Evolutionary conservation across 805 yeast genomes (phyloP), one percentile per base, ranked within the genome.

Genomic region (Hermanozyma aechmeae): DNA sequence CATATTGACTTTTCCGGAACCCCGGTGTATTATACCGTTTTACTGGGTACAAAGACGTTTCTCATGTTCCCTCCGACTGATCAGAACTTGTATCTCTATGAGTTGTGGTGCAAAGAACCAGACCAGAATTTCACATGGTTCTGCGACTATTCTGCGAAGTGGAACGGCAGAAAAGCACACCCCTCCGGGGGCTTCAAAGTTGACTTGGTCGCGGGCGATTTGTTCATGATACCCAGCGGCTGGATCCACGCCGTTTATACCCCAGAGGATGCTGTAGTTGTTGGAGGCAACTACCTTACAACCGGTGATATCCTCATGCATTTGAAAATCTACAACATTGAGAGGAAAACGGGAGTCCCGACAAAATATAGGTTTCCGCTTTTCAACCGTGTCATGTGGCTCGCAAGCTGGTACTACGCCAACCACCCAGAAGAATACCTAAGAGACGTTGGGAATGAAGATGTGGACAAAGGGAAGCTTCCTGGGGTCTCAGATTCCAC

Each of bases 1-100:
- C 96, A 86, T 51, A 63, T 86, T 24, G 96, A 86, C 51, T 86
- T 86, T 51, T 92, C 93, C 2, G 96, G 95, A 0, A 82, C 95
- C 0, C 80, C 92, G 1, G 96, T 86, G 4, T 86, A 83, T 49
- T 86, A 86, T 52, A 83, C 89, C 2, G 75, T 86, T 3, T 54
- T 86, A 11, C 57, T 66, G n/a, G 96, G 96, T 1, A 42, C 57
- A 3, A 86, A 86, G 45, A 68, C 74, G 18, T 86, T 86, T 45
- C 51, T 85, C 26, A 71, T 86, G 67, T 74, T 67, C 42, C 95
- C 94, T 0, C 95, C 95, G 3, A 74, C 93, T 0, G 49, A 56
- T 2, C 40, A 51, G 10, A 86, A 85, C 42, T 59, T 85, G 28
- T 48, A 58, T 11, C 61, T 68, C 19, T 86, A 84, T 46, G 67